phyloP scores from a whole-genome alignment of 2,329 filamentous ascomycete species.

The Penicillium sp. region DNA sequence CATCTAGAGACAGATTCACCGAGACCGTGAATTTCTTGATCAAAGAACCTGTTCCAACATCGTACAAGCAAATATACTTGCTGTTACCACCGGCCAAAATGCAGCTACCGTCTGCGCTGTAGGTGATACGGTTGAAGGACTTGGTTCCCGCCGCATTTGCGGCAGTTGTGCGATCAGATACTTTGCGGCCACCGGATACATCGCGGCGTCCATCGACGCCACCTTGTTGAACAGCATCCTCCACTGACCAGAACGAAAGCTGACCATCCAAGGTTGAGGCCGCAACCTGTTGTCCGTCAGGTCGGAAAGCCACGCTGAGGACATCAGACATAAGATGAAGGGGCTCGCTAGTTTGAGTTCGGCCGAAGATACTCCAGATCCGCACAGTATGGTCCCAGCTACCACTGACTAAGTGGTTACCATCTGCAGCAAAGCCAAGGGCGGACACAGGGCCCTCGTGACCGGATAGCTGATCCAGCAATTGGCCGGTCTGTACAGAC shows the following conservation, averaged over 20 bases:
- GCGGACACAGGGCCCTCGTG: slow-evolving; percentile 93
- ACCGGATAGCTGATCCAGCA: slow-evolving; percentile 85
- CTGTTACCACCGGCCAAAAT: slow-evolving; percentile 90
- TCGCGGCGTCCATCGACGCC: slow-evolving; percentile 89
- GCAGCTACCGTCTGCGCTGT: slow-evolving; percentile 89
- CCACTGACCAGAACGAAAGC: slow-evolving; percentile 90
- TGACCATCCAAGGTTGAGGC: slow-evolving; percentile 93
- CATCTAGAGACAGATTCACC: slow-evolving; percentile 90
- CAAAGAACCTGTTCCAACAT: slow-evolving; percentile 86
- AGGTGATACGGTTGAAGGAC: slow-evolving; percentile 81
- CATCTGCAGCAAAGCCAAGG: slow-evolving; percentile 84
- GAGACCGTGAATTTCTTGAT: slow-evolving; percentile 95
- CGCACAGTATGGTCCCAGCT: slow-evolving; percentile 96
- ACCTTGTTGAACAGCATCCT: slow-evolving; percentile 80
- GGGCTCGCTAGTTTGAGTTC: slow-evolving; percentile 93
- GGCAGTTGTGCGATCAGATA: slow-evolving; percentile 83
- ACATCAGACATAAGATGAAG: slow-evolving; percentile 91
- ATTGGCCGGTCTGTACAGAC: slow-evolving; percentile 96
- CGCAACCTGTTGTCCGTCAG: slow-evolving; percentile 87
- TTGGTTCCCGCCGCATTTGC: slow-evolving; percentile 91
- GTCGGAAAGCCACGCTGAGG: slow-evolving; percentile 79
- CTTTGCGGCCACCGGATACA: slow-evolving; percentile 85
- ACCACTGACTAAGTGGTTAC: slow-evolving; percentile 79
- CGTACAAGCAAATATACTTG: slow-evolving; percentile 98
- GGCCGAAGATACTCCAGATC: slow-evolving; percentile 91